Evolutionary conservation across 2,329 filamentous ascomycete species (phyloP).

Genomic region (Botryotinia calthae): DNA sequence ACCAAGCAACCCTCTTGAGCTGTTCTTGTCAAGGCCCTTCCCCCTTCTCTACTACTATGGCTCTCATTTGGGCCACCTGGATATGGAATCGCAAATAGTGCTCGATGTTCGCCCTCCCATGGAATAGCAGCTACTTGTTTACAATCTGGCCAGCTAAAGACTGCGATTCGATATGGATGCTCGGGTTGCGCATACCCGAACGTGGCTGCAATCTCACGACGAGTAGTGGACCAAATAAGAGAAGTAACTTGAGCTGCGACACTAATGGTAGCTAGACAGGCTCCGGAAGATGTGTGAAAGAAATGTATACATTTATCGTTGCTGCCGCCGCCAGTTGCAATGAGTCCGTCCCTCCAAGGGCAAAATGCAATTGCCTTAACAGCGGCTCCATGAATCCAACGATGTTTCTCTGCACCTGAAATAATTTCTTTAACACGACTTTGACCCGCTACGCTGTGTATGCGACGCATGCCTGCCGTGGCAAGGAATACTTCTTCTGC

Average conservation of each 20-base stretch:
- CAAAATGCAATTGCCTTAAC: slow-evolving; percentile 98
- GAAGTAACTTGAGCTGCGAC: slow-evolving; percentile 92
- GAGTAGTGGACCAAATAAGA: slow-evolving; percentile 82
- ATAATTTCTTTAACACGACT: slow-evolving; percentile 48
- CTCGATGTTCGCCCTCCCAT: slow-evolving; percentile 75
- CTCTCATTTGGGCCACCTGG: slow-evolving; percentile 56
- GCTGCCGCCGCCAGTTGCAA: slow-evolving; percentile 89
- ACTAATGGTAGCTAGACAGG: slow-evolving; percentile 83
- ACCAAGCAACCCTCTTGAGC: slow-evolving; percentile 79
- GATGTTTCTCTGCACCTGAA: slow-evolving; percentile 61
- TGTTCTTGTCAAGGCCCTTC: slow-evolving; percentile 54
- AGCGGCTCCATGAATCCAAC: slow-evolving; percentile 78
- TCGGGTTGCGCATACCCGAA: slow-evolving; percentile 93
- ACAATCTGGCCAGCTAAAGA: slow-evolving; percentile 94
- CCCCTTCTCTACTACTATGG: slow-evolving; percentile 45
- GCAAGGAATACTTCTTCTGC: slow-evolving; percentile 28
- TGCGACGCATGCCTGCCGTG: slow-evolving; percentile 35
- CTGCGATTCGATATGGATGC: slow-evolving; percentile 82
- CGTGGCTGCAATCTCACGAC: slow-evolving; percentile 85
- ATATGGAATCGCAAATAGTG: slow-evolving; percentile 85
- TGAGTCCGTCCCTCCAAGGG: slow-evolving; percentile 82
- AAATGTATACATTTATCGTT: slow-evolving; percentile 97
- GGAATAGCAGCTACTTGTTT: slow-evolving; percentile 80
- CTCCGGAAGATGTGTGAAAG: slow-evolving; percentile 81
- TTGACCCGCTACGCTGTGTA: slow-evolving; percentile 38